Conservation (phyloP, 78 protist genomes). For the Cavenderia fasciculata region DNA sequence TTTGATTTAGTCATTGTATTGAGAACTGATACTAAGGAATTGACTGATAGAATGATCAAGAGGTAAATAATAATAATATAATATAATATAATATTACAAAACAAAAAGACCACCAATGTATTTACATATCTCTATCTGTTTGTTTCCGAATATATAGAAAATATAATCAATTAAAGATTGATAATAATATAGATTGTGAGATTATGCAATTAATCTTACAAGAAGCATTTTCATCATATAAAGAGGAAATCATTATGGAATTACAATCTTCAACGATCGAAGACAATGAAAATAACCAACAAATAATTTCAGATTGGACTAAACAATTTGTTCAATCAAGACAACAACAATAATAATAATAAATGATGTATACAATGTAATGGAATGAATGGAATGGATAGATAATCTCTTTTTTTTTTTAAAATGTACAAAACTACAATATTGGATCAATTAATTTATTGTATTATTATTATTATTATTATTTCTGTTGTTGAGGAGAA, state of each 20-base stretch:
- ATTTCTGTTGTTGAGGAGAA: background rate
- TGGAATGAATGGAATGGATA: background rate
- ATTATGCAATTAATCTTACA: constrained; percentile 90
- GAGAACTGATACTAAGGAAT: constrained; percentile 74
- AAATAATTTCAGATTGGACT: background rate
- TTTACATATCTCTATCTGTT: background rate
- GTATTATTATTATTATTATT: background rate
- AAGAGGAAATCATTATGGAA: constrained; percentile 33
- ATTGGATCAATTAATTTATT: background rate
- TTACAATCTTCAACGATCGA: constrained; percentile 36
- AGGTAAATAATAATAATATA: constrained; percentile 17
- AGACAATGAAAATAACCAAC: constrained; percentile 61
- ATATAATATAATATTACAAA: background rate
- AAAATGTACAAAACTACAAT: background rate
- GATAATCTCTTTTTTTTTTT: background rate
- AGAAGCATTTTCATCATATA: constrained; percentile 89
- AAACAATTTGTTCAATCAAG: constrained; percentile 1
- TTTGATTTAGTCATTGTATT: constrained; percentile 93
- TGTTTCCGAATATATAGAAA: constrained; percentile 16
- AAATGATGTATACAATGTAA: constrained; percentile 5
- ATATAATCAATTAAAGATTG: constrained; percentile 82
- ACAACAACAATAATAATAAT: too few relatives aligned
- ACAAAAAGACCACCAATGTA: background rate
- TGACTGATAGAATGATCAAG: constrained; percentile 82
- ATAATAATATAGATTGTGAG: constrained; percentile 92